Evolutionary conservation across 345 rosid species (phyloP).

Genomic region (Raphanus sativus): DNA sequence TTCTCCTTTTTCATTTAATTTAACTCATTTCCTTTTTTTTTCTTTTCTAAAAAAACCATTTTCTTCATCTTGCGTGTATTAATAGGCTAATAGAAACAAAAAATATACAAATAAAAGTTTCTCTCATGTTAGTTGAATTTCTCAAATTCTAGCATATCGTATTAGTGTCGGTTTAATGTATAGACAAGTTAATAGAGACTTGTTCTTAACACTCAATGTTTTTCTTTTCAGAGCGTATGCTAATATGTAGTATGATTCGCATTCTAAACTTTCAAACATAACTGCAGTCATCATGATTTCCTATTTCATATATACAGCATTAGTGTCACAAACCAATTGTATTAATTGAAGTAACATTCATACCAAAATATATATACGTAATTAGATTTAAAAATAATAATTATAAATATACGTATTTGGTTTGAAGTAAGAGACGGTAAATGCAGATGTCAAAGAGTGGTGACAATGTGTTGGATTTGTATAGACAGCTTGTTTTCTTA

Average conservation of each 20-base stretch:
- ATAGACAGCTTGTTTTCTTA: not conserved
- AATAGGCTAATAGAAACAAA: not conserved
- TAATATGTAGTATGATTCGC: not conserved
- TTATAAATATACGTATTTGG: not conserved
- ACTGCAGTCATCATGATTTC: not conserved
- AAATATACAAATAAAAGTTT: not conserved
- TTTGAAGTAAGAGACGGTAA: not conserved
- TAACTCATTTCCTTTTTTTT: not conserved
- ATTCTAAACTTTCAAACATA: not conserved
- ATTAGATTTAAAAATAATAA: too few relatives aligned
- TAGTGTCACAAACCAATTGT: not conserved
- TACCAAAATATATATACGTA: too few relatives aligned
- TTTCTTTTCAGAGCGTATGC: not conserved
- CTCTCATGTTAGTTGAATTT: conserved; percentile 2
- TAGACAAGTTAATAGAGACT: not conserved
- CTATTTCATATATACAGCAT: not conserved
- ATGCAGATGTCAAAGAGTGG: not conserved
- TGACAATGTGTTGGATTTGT: not conserved
- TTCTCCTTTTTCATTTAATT: not conserved
- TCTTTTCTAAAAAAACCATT: not conserved
- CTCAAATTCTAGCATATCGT: not conserved
- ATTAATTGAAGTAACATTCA: not conserved
- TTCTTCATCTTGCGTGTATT: not conserved
- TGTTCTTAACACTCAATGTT: not conserved
- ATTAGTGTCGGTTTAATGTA: not conserved